phyloP scores from a whole-genome alignment of 176 grass and related monocot species.

The Alloteropsis semialata region DNA sequence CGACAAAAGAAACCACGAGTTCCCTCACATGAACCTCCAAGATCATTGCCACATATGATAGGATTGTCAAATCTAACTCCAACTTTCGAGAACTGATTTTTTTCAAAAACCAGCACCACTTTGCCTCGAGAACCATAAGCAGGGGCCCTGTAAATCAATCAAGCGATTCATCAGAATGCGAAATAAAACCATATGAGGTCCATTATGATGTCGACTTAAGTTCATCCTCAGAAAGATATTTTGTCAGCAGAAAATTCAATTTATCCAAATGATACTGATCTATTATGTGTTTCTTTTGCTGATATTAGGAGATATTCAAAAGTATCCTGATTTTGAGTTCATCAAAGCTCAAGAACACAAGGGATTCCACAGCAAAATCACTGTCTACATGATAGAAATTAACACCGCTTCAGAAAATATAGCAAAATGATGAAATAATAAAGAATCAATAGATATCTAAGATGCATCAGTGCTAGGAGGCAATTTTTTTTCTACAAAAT shows the following conservation, averaged over 20 bases:
- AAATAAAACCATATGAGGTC: background rate
- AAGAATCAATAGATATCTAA: no score
- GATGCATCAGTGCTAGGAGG: no score
- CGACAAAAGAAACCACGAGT: conserved; percentile 71
- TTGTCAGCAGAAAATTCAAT: background rate
- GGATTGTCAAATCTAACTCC: conserved; percentile 77
- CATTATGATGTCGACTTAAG: background rate
- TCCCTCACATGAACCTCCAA: conserved; percentile 74
- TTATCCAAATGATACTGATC: background rate
- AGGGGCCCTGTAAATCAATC: conserved; percentile 32
- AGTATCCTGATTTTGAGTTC: background rate
- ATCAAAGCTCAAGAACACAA: conserved; percentile 2
- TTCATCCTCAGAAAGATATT: background rate
- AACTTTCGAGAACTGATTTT: conserved; percentile 63
- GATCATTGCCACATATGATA: conserved; percentile 67
- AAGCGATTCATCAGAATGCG: background rate
- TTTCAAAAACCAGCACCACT: conserved; percentile 67
- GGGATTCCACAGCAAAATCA: background rate
- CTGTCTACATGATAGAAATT: background rate
- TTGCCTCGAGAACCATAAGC: conserved; percentile 61
- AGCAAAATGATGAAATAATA: background rate
- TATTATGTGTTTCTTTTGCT: background rate
- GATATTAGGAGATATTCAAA: background rate
- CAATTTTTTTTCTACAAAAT: no score
- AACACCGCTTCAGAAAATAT: background rate